phyloP scores from a whole-genome alignment of 495 filamentous ascomycete species.

The Penicillium egyptiacum region DNA sequence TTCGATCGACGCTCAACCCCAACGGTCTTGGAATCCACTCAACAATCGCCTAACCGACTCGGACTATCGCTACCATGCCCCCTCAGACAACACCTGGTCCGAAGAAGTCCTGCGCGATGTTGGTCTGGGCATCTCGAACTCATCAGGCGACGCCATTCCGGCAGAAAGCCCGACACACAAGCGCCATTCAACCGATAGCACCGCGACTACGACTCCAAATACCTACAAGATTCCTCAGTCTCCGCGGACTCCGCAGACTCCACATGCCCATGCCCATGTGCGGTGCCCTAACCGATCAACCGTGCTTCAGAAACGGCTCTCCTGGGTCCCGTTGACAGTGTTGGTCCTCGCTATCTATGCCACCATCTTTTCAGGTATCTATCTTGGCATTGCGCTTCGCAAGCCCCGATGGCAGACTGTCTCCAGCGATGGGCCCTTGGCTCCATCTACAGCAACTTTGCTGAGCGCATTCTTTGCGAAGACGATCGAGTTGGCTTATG shows the following conservation, averaged over 20 bases:
- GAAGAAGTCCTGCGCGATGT: slow-evolving; percentile 25
- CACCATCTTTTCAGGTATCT: slow-evolving; percentile 64
- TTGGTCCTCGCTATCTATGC: slow-evolving; percentile 64
- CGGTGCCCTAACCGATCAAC: slow-evolving; percentile 25
- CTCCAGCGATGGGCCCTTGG: slow-evolving; percentile 45
- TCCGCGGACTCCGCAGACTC: slow-evolving; percentile 3
- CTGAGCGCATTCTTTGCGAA: slow-evolving; percentile 67
- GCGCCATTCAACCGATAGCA: slow-evolving; percentile 11
- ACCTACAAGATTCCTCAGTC: neutral
- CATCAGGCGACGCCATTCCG: slow-evolving; percentile 15
- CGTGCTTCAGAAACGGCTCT: slow-evolving; percentile 41
- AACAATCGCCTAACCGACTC: slow-evolving; percentile 17
- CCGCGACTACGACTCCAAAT: slow-evolving; percentile 14
- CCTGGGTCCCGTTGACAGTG: slow-evolving; percentile 59
- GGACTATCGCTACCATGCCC: slow-evolving; percentile 16
- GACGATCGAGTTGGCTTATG: slow-evolving; percentile 72
- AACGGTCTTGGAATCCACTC: slow-evolving; percentile 25
- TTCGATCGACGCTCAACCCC: slow-evolving; percentile 13
- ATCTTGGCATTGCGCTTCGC: slow-evolving; percentile 55
- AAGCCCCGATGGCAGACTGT: slow-evolving; percentile 59
- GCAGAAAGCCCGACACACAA: neutral
- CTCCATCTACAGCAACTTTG: slow-evolving; percentile 57
- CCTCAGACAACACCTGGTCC: slow-evolving; percentile 17
- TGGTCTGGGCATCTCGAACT: slow-evolving; percentile 24
- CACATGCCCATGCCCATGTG: slow-evolving; percentile 1